A percentile compares a stretch with the other conserved stretches of the same genome.
phyloP scores from a whole-genome alignment of 208 protist species.

The Trypanosoma rangeli region DNA sequence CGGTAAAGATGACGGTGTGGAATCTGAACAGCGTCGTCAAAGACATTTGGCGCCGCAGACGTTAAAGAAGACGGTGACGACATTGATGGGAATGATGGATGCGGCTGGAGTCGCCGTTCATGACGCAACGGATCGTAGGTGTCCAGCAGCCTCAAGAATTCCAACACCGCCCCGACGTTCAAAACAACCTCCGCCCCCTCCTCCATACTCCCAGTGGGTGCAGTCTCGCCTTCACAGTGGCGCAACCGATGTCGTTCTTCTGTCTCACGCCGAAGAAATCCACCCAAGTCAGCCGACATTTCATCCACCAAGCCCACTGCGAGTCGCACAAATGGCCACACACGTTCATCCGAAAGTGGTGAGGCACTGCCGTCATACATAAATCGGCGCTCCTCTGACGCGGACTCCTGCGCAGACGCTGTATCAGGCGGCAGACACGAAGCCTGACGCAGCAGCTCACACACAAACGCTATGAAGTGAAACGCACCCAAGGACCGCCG shows the following conservation, averaged over 20 bases:
- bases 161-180: slow-evolving; percentile 24
- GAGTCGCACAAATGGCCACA: slow-evolving; percentile 15
- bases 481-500: slow-evolving; percentile 24
- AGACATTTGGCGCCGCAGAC: slow-evolving; percentile 2
- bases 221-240: background rate
- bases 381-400: background rate
- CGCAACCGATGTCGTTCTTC: background rate
- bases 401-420: background rate
- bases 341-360: slow-evolving; percentile 16
- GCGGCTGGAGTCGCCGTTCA: slow-evolving; percentile 9
- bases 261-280: slow-evolving; percentile 17
- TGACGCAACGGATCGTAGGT: background rate
- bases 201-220: background rate
- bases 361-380: slow-evolving; percentile 27
- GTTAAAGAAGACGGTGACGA: background rate
- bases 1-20: slow-evolving; percentile 18
- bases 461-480: slow-evolving; percentile 26
- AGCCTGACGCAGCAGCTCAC: slow-evolving; percentile 12
- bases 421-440: background rate
- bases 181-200: slow-evolving; percentile 9
- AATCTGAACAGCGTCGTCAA: slow-evolving; percentile 6
- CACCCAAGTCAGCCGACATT: slow-evolving; percentile 24
- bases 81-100: background rate
- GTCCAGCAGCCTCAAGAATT: slow-evolving; percentile 13
- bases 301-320: slow-evolving; percentile 22